These are phyloP conservation scores for Isatis tinctoria DNA, from an alignment of 345 rosid species.

Conservation along the genomic window DNA sequence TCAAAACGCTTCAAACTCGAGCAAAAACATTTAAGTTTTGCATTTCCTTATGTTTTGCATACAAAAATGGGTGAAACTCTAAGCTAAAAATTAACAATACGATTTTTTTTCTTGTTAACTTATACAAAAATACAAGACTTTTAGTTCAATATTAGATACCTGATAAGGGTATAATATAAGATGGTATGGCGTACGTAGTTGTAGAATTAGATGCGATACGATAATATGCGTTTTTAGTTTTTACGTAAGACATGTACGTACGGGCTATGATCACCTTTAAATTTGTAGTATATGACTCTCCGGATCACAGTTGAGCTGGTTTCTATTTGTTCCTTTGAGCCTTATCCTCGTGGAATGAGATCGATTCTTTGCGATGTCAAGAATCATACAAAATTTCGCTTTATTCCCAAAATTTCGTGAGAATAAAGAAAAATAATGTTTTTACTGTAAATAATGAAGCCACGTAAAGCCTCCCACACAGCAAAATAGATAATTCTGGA, in stretches of 20 bases:
- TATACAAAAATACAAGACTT: neutral
- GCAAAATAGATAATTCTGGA: neutral
- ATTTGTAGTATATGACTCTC: constrained; percentile 2
- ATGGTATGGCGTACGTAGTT: neutral
- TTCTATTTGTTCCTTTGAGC: neutral
- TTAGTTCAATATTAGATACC: neutral
- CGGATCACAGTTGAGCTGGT: constrained; percentile 11
- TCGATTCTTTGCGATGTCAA: constrained; percentile 15
- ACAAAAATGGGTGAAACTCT: neutral
- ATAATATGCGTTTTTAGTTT: neutral
- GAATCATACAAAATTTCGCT: constrained; percentile 4
- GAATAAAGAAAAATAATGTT: neutral
- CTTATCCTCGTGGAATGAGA: constrained; percentile 20
- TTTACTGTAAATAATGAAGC: constrained; percentile 2
- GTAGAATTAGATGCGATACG: neutral
- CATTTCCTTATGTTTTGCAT: neutral
- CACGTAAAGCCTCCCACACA: neutral
- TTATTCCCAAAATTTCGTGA: constrained; percentile 16
- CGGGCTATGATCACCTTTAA: neutral
- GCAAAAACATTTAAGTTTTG: neutral
- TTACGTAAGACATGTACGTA: constrained; percentile 3
- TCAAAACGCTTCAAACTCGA: neutral
- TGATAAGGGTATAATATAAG: neutral
- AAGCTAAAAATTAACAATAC: neutral
- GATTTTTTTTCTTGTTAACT: neutral